Evolutionary conservation across 2,329 filamentous ascomycete genomes (phyloP).

Genomic region (Trichoderma asperellum): DNA sequence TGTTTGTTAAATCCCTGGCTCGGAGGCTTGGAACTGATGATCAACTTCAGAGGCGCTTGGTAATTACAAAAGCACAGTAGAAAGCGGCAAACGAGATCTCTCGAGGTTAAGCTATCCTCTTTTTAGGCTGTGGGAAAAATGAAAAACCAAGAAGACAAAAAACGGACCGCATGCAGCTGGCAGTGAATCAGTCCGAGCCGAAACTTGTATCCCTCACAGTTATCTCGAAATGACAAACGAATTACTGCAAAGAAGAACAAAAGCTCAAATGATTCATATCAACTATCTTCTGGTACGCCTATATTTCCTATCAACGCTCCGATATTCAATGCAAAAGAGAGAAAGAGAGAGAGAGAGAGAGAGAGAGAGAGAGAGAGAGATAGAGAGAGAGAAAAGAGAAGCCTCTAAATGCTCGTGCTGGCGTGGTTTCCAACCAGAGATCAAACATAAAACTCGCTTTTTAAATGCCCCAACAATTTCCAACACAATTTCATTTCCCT

Average conservation of each 20-base stretch:
- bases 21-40: too few relatives aligned
- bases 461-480: background rate
- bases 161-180: background rate
- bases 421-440: conserved; percentile 3
- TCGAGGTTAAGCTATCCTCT: background rate
- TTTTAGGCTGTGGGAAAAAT: background rate
- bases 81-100: background rate
- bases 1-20: background rate
- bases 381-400: conserved; percentile 1
- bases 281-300: background rate
- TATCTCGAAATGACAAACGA: background rate
- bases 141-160: background rate
- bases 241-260: background rate
- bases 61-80: background rate
- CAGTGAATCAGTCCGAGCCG: conserved; percentile 2
- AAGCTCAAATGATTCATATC: background rate
- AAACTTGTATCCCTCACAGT: background rate
- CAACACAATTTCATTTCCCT: background rate
- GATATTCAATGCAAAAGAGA: conserved; percentile 9
- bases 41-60: background rate
- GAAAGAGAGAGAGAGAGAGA: background rate
- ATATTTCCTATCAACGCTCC: background rate
- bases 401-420: conserved; percentile 1
- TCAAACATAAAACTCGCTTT: background rate
- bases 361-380: background rate